A percentile compares a stretch with the other conserved stretches of the same genome.
Conservation (phyloP, 2,329 filamentous ascomycete species). For the Ascochyta fabae region DNA sequence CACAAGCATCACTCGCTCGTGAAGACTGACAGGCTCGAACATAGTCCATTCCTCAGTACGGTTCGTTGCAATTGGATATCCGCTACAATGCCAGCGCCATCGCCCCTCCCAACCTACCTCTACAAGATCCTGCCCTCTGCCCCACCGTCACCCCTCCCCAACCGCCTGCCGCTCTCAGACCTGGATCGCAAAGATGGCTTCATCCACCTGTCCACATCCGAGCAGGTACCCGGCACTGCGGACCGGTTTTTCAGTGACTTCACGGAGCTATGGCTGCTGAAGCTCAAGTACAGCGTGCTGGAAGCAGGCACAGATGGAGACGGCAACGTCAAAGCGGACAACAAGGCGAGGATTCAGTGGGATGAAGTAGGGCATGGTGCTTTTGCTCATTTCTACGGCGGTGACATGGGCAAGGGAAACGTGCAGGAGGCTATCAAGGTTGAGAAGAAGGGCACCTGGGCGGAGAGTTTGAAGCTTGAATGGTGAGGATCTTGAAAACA, state of each 20-base stretch:
- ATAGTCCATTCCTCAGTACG: not conserved
- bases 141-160: slow-evolving; percentile 62
- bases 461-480: slow-evolving; percentile 41
- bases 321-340: slow-evolving; percentile 33
- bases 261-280: slow-evolving; percentile 58
- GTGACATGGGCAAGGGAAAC: slow-evolving; percentile 61
- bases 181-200: slow-evolving; percentile 67
- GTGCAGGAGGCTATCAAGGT: slow-evolving; percentile 59
- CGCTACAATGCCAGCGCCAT: slow-evolving; percentile 39
- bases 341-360: slow-evolving; percentile 58
- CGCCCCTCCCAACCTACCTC: slow-evolving; percentile 48
- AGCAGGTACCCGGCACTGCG: slow-evolving; percentile 53
- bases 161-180: slow-evolving; percentile 63
- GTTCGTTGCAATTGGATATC: not conserved
- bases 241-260: slow-evolving; percentile 43
- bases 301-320: slow-evolving; percentile 39
- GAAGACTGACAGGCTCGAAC: not conserved
- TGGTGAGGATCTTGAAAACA: slow-evolving; percentile 33
- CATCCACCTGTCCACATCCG: slow-evolving; percentile 65
- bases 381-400: slow-evolving; percentile 66
- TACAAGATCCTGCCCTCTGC: slow-evolving; percentile 67
- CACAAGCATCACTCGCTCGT: not conserved
- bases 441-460: slow-evolving; percentile 58
- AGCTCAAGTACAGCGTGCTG: slow-evolving; percentile 57
- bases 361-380: slow-evolving; percentile 56